Conservation (phyloP, 2,329 filamentous ascomycete species). For the Penicillium crustosum region DNA sequence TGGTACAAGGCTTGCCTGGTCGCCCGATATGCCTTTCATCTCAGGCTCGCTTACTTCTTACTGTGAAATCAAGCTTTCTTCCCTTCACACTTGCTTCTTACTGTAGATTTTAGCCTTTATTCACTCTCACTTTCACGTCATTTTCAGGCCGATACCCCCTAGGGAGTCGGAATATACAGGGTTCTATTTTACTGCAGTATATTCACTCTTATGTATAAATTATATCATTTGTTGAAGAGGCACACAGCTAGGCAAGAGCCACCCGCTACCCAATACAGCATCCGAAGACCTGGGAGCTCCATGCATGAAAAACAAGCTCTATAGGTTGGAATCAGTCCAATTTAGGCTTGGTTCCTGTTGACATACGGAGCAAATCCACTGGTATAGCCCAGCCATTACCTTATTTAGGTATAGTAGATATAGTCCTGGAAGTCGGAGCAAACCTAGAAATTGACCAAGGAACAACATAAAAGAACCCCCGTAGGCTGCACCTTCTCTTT, state of each 20-base stretch:
- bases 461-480: not conserved
- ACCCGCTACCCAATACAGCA: too few species aligned
- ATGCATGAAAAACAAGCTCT: not conserved
- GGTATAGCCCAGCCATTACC: not conserved
- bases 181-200: not conserved
- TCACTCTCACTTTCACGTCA: not conserved
- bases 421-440: not conserved
- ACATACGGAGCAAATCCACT: not conserved
- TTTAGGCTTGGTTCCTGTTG: not conserved
- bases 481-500: not conserved
- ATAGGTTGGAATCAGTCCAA: too few species aligned
- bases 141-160: too few species aligned
- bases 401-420: not conserved
- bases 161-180: not conserved
- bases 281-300: not conserved
- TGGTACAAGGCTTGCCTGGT: too few species aligned
- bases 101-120: not conserved
- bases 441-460: not conserved
- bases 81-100: not conserved
- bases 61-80: too few species aligned
- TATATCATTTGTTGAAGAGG: not conserved
- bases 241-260: not conserved
- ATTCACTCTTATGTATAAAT: too few species aligned
- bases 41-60: too few species aligned
- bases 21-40: too few species aligned